phyloP scores from a whole-genome alignment of 768 basidiomycete species.

The Macrocybe gigantea region DNA sequence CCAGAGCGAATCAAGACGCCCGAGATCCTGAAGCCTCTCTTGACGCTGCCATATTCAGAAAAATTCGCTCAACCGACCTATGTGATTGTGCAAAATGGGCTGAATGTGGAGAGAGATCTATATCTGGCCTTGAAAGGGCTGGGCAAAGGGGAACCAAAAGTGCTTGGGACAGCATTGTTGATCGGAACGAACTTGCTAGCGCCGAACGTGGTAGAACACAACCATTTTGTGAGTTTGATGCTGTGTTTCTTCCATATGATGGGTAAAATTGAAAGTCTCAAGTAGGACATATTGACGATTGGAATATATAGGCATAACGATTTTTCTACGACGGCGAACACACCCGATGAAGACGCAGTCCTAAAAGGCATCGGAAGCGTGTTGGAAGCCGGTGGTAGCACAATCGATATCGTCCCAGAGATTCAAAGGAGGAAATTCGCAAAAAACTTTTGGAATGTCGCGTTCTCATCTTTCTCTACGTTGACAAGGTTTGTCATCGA shows the following conservation, averaged over 20 bases:
- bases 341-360: conserved; percentile 31
- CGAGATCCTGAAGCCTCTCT: conserved; percentile 46
- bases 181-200: conserved; percentile 44
- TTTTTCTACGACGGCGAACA: conserved; percentile 33
- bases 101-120: conserved; percentile 64
- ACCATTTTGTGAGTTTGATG: conserved; percentile 39
- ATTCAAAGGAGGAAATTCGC: conserved; percentile 57
- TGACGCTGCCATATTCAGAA: conserved; percentile 42
- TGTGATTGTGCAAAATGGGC: conserved; percentile 66
- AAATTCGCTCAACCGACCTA: conserved; percentile 48
- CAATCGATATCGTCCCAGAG: conserved; percentile 42
- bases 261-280: not conserved
- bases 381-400: conserved; percentile 42
- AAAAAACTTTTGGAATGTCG: conserved; percentile 64
- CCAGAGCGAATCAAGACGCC: conserved; percentile 61
- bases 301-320: conserved; percentile 50
- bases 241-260: not conserved
- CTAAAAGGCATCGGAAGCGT: conserved; percentile 40
- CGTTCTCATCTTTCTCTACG: conserved; percentile 46
- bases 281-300: conserved; percentile 43
- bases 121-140: conserved; percentile 44
- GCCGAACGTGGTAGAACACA: conserved; percentile 46
- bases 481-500: conserved; percentile 32
- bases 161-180: conserved; percentile 50
- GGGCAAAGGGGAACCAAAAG: conserved; percentile 37